These are phyloP conservation scores for Strobilomyces confusus DNA, from an alignment of 768 basidiomycete species.

Conservation along the genomic window DNA sequence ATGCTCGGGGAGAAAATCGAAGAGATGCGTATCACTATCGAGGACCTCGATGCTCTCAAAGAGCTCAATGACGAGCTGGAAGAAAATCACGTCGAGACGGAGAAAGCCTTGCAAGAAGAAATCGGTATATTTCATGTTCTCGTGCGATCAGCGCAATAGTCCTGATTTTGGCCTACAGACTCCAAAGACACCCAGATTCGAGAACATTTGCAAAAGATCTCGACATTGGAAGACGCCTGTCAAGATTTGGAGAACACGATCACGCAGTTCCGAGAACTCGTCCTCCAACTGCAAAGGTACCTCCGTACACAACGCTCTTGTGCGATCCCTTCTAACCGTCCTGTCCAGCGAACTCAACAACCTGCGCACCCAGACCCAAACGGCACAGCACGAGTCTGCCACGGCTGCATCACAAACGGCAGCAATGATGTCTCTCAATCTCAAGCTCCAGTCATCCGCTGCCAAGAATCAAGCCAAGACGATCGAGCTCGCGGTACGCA, in stretches of 20 bases:
- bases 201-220: conserved; percentile 62
- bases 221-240: conserved; percentile 70
- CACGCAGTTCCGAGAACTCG: conserved; percentile 88
- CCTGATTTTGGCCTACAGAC: conserved; percentile 39
- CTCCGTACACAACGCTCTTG: conserved; percentile 7
- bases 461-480: conserved; percentile 86
- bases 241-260: conserved; percentile 88
- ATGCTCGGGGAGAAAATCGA: conserved; percentile 97
- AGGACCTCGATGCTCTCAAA: conserved; percentile 93
- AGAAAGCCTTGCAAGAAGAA: conserved; percentile 86
- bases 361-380: conserved; percentile 81
- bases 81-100: conserved; percentile 92
- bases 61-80: conserved; percentile 97
- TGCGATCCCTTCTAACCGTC: conserved; percentile 8
- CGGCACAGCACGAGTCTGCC: conserved; percentile 78
- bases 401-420: conserved; percentile 85
- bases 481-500: conserved; percentile 85
- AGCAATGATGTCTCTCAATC: conserved; percentile 89
- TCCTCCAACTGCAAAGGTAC: conserved; percentile 76
- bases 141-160: not conserved
- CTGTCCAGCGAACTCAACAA: conserved; percentile 74
- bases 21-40: conserved; percentile 93
- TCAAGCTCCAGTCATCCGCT: conserved; percentile 89
- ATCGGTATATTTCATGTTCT: conserved; percentile 53
- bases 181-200: conserved; percentile 66